A percentile compares a stretch with the other conserved stretches of the same genome.
Evolutionary conservation across 495 filamentous ascomycete genomes (phyloP).

Genomic region (Lophiotrema nucula): DNA sequence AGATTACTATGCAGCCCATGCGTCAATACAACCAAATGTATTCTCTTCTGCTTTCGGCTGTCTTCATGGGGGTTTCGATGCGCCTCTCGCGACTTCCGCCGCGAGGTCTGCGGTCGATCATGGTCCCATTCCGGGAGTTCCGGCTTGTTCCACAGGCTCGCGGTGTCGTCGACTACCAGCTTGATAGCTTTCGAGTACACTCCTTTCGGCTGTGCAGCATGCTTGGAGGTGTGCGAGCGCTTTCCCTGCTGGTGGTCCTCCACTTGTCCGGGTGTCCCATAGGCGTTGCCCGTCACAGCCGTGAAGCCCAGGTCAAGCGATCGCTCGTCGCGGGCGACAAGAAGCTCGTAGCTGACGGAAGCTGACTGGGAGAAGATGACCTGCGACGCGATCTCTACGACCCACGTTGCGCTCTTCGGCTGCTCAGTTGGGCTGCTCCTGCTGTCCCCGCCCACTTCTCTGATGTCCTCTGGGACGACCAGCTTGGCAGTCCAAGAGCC

Average conservation of each 20-base stretch:
- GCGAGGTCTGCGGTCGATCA: conserved; percentile 34
- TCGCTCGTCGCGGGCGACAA: conserved; percentile 82
- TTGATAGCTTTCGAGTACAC: conserved; percentile 76
- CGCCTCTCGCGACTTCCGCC: conserved; percentile 20
- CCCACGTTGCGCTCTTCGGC: conserved; percentile 65
- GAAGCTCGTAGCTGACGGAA: conserved; percentile 83
- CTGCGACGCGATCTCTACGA: conserved; percentile 88
- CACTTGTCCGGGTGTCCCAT: conserved; percentile 63
- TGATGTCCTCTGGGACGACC: conserved; percentile 69
- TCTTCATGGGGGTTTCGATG: conserved; percentile 7
- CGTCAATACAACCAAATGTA: conserved; percentile 89
- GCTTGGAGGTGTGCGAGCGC: conserved; percentile 47
- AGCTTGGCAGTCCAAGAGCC: conserved; percentile 78
- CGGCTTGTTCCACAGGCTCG: conserved; percentile 85
- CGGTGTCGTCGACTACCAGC: conserved; percentile 81
- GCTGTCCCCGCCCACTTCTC: conserved; percentile 46
- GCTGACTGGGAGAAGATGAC: conserved; percentile 87
- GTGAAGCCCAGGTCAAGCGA: conserved; percentile 65
- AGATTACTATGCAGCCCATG: conserved; percentile 96
- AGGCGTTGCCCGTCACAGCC: conserved; percentile 45
- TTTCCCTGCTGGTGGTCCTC: conserved; percentile 64
- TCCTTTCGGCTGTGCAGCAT: conserved; percentile 61
- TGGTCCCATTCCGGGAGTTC: conserved; percentile 66
- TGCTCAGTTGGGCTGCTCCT: conserved; percentile 35
- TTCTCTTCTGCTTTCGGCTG: conserved; percentile 59